Evolutionary conservation across 495 filamentous ascomycete genomes (phyloP).

Genomic region (Acidiella bohemica): DNA sequence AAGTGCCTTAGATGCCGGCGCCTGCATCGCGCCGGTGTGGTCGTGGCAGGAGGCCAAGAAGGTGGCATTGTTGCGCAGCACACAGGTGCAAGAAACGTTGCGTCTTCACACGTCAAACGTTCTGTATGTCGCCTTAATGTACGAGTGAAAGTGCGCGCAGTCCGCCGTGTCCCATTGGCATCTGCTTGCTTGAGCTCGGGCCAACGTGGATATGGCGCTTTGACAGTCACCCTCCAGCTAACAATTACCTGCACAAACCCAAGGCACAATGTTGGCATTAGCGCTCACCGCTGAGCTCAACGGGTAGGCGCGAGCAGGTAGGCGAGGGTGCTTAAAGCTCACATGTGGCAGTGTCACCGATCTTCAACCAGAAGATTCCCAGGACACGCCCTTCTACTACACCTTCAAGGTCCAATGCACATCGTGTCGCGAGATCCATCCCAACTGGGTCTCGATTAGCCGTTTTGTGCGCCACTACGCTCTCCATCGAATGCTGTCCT

Average conservation of each 20-base stretch:
- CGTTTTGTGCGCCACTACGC: slow-evolving; percentile 56
- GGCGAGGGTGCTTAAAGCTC: background rate
- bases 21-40: background rate
- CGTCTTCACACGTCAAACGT: too few species aligned
- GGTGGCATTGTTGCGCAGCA: too few species aligned
- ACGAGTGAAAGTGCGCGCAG: too few species aligned
- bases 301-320: slow-evolving; percentile 42
- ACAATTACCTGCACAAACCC: too few species aligned
- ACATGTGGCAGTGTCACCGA: slow-evolving; percentile 60
- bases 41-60: too few species aligned
- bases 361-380: slow-evolving; percentile 69
- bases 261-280: slow-evolving; percentile 57
- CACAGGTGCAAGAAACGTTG: too few species aligned
- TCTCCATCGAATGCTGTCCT: background rate
- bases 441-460: slow-evolving; percentile 74
- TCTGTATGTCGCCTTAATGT: too few species aligned
- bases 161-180: too few species aligned
- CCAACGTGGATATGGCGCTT: too few species aligned
- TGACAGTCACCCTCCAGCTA: too few species aligned
- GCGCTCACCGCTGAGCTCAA: slow-evolving; percentile 64
- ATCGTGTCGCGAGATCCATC: slow-evolving; percentile 81
- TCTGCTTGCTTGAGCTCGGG: too few species aligned
- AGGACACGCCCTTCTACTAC: slow-evolving; percentile 75
- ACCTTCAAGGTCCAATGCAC: slow-evolving; percentile 95
- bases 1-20: background rate